Evolutionary conservation across 192 early-diverging fungal genomes (phyloP), one percentile per base, ranked within the genome.

Genomic region (Umbelopsis sp.): DNA sequence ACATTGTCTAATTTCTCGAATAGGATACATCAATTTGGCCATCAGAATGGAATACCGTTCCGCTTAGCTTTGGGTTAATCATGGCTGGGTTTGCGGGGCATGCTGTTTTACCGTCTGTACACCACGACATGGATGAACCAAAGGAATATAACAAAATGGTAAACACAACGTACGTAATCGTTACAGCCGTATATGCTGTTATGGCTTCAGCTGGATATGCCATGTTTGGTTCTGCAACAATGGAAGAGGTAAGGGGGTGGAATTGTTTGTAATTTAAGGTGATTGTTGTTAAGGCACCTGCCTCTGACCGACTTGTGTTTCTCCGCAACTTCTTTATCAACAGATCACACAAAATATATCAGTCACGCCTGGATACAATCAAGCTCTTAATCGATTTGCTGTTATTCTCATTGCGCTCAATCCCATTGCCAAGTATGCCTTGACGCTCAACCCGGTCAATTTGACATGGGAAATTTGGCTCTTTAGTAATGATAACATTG

Each of bases 321-420:
- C 56, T 43, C 49, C 36, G 12, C 10, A 45, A 45, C 21, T 45
- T 22, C 11, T 70, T 17, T 34, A 44, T 45, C n/a, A n/a, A n/a
- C 52, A 91, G 88, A 89, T 92, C 56, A 92, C 90, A 20, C 87
- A 89, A 81, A 92, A 91, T 71, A 76, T 93, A 17, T 80, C 88
- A n/a, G 36, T 51, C 26, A 77, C 88, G 12, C 83, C 88, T 12
- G 80, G 76, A 9, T 91, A 87, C 69, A 82, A 83, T 52, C 75
- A 74, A 51, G 31, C 77, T 17, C 71, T 91, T 7, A 91, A 85
- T 32, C 69, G 82, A 5, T 67, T 92, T 17, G 92, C 89, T 14
- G 69, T 93, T 41, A 83, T 77, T 53, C 73, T 93, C 9, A 83
- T 92, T 20, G 91, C 90, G 7, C 71, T 92, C 26, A 92, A 93